A percentile compares a stretch with the other conserved stretches of the same genome.
These are phyloP conservation scores for Zychaea mexicana DNA, from an alignment of 371 early-diverging fungal genomes.

Conservation along the genomic window DNA sequence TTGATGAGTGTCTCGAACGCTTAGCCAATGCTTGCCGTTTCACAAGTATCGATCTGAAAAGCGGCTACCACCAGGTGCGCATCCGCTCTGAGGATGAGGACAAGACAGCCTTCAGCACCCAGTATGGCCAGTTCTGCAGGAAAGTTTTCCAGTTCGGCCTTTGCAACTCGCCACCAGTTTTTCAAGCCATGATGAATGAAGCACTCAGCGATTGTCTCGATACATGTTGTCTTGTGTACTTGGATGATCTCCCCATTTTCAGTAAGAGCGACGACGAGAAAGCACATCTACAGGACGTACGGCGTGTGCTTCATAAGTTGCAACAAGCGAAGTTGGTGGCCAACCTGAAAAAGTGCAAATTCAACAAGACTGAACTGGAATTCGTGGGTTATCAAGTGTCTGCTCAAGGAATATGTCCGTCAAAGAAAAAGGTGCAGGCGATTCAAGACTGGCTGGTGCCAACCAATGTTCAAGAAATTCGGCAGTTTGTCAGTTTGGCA, in stretches of 20 bases:
- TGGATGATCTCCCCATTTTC: constrained; percentile 65
- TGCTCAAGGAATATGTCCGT: constrained; percentile 27
- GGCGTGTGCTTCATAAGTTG: constrained; percentile 35
- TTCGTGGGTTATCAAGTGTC: constrained; percentile 45
- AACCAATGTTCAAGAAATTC: constrained; percentile 35
- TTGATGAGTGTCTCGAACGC: constrained; percentile 45
- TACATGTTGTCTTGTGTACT: constrained; percentile 42
- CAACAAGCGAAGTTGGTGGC: constrained; percentile 28
- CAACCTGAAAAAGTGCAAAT: constrained; percentile 56
- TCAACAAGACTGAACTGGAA: constrained; percentile 27
- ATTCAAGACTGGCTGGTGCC: no score
- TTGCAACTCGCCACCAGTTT: constrained; percentile 39
- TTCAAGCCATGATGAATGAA: constrained; percentile 51
- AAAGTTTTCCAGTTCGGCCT: constrained; percentile 54
- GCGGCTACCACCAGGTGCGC: constrained; percentile 27
- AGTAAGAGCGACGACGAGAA: constrained; percentile 38
- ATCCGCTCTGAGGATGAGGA: constrained; percentile 14
- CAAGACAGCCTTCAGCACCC: constrained; percentile 31
- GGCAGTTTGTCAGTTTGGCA: constrained; percentile 32
- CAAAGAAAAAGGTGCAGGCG: constrained; percentile 27
- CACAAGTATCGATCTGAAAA: constrained; percentile 54
- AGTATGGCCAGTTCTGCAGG: constrained; percentile 47
- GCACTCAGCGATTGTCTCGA: constrained; percentile 45
- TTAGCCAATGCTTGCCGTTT: constrained; percentile 34
- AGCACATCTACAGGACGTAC: constrained; percentile 38